Evolutionary conservation across 2,329 filamentous ascomycete genomes (phyloP), one percentile per base, ranked within the genome.

Genomic region (Acrocalymma vagum): DNA sequence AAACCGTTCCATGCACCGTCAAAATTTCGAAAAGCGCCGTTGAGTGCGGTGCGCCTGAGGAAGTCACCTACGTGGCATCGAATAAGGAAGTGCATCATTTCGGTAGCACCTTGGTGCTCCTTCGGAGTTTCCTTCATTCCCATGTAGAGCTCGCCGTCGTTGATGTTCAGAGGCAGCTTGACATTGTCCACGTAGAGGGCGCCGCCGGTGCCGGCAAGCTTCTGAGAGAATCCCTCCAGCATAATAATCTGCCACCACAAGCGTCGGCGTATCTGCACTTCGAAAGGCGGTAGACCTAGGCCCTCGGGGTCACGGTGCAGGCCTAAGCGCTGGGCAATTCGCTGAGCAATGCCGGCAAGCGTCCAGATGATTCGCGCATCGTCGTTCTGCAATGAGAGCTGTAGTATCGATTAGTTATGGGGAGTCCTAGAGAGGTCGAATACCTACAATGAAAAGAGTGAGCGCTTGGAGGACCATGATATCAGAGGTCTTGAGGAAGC

Each of bases 391-490:
- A 72, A 48, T 14, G 65, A 53, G 7, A 80, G 74, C 16, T 81
- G 65, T 4, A n/a, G n/a, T 0, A 5, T 18, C 1, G 7, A 10
- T 53, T 16, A 48, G 36, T 16, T 6, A 26, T 38, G 3, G 29
- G 11, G 21, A 2, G 5, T 6, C 7, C 5, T n/a, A 11, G 8
- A 24, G 4, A 2, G 1, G 1, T 14, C 3, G 5, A 9, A 7
- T 2, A 55, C 75, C 69, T 74, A 87, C 83, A 42, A 88, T 72
- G 53, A 86, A 88, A 11, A 90, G 71, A 5, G 86, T 71, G 42
- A 84, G 84, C 1, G 85, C 86, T 65, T 90, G 86, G 16, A 90
- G 67, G 3, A 86, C 77, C 34, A 81, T 78, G 7, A 87, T 60
- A 43, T 90, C 85, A 2, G 81, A 80, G 9, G 81, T 81, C 18